Evolutionary conservation across 1,284 basidiomycete species (phyloP), one percentile per base, ranked within the genome.

Genomic region (Trametes pubescens): DNA sequence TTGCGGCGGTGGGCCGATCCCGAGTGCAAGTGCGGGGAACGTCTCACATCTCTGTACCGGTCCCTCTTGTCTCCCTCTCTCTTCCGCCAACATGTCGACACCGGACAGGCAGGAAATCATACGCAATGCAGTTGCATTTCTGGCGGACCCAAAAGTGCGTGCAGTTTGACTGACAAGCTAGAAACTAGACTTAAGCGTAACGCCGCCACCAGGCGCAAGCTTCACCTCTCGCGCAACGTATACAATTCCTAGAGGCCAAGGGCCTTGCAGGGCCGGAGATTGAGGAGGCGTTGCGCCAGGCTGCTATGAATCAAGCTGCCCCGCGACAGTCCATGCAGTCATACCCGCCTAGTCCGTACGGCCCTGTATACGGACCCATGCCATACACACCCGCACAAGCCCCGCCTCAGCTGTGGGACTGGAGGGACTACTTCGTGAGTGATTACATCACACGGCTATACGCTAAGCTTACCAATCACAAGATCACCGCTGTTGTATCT

Each of bases 401-500:
- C 57, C 74, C 77, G 37, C 66, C 75, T 38, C 87, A 86, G 21
- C 83, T 82, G 59, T 89, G 89, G 82, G 96, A 98, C 77, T 98
- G 96, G 96, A 83, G 95, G 65, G 96, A 98, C 78, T 93, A 96
- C 76, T 98, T 98, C 77, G 95, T 95, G 74, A 76, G 93, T 79
- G 6, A 32, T 40, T 52, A 5, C 11, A 26, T 38, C 7, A 43
- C 24, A 16, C 11, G 11, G 11, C 26, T 4, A 24, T 48, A 48
- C 40, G 40, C 11, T 29, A 5, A 48, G 14, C 22, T 26, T 5
- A 11, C 26, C 24, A 14, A 10, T 3, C 47, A 11, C 24, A 9
- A 97, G 94, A 98, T 99, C 74, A 96, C 97, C 80, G 91, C 93
- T 14, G 92, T 99, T 40, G 84, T 99, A 5, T 96, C 96, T 47